Evolutionary conservation across 2,329 filamentous ascomycete species (phyloP).

Genomic region (Ascochyta rabiei): DNA sequence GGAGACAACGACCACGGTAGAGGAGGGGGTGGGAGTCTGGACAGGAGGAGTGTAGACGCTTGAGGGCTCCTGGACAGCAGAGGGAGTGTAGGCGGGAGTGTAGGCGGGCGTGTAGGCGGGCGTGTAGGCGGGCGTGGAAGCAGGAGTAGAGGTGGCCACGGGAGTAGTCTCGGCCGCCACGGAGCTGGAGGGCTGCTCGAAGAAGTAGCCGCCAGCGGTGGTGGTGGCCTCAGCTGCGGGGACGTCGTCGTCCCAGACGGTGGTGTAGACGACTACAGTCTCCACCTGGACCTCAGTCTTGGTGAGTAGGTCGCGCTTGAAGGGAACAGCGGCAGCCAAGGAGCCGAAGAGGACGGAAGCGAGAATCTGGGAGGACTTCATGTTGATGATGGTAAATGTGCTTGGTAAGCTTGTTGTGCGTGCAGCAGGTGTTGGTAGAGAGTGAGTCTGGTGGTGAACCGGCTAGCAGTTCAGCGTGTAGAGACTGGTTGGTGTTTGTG

Average conservation of each 20-base stretch:
- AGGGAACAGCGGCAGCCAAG: slow-evolving; percentile 40
- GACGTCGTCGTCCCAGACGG: slow-evolving; percentile 39
- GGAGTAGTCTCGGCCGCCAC: slow-evolving; percentile 20
- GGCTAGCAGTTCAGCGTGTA: slow-evolving; percentile 44
- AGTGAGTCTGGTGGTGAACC: slow-evolving; percentile 34
- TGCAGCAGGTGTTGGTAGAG: slow-evolving; percentile 22
- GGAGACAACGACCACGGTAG: not conserved
- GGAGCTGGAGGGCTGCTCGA: slow-evolving; percentile 31
- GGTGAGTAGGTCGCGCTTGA: slow-evolving; percentile 45
- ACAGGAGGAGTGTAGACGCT: slow-evolving; percentile 23
- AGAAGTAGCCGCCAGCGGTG: slow-evolving; percentile 21
- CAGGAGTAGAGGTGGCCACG: slow-evolving; percentile 16
- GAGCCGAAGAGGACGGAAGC: slow-evolving; percentile 44
- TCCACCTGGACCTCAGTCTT: slow-evolving; percentile 42
- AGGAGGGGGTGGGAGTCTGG: slow-evolving; percentile 4
- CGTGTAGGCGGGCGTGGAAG: slow-evolving; percentile 16
- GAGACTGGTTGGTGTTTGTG: slow-evolving; percentile 29
- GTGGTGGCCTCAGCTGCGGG: slow-evolving; percentile 25
- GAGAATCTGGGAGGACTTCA: slow-evolving; percentile 47
- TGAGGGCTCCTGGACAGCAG: slow-evolving; percentile 15
- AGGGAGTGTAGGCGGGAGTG: slow-evolving; percentile 18
- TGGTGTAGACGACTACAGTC: slow-evolving; percentile 46
- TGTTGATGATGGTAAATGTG: slow-evolving; percentile 27
- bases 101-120: slow-evolving; percentile 17
- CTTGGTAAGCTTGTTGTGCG: slow-evolving; percentile 25